These are phyloP conservation scores for Waltergamsia citrina DNA, from an alignment of 2,329 filamentous ascomycete genomes.

Conservation along the genomic window DNA sequence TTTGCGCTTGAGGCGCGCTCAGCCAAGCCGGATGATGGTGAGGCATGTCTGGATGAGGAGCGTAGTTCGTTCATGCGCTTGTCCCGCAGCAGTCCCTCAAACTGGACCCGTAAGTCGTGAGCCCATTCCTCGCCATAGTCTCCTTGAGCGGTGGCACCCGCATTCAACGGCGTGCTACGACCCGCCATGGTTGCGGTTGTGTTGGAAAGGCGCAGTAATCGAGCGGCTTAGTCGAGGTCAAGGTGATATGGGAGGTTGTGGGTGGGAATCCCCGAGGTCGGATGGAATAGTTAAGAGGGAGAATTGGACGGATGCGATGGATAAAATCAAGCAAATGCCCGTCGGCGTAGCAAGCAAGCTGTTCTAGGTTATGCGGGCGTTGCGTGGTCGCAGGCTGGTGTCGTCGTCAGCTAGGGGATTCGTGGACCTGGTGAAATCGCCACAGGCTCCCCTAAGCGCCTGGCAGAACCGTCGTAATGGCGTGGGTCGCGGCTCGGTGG, in stretches of 20 bases:
- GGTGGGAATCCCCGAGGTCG: too few species aligned
- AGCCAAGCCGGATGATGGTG: slow-evolving; percentile 46
- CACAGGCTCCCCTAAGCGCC: slow-evolving; percentile 6
- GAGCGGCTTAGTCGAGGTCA: too few species aligned
- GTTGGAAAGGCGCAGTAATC: too few species aligned
- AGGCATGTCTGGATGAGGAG: slow-evolving; percentile 42
- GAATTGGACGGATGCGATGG: too few species aligned
- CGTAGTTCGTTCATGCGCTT: slow-evolving; percentile 76
- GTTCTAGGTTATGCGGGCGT: too few species aligned
- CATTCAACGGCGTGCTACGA: slow-evolving; percentile 22
- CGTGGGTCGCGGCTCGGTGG: not conserved
- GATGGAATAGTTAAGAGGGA: too few species aligned
- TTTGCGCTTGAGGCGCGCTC: slow-evolving; percentile 42
- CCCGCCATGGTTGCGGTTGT: slow-evolving; percentile 23
- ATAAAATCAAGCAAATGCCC: too few species aligned
- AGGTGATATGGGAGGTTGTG: too few species aligned
- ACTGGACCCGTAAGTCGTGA: slow-evolving; percentile 69
- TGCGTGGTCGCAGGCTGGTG: slow-evolving; percentile 4
- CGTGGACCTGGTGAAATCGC: slow-evolving; percentile 10
- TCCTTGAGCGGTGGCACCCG: slow-evolving; percentile 16
- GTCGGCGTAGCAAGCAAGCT: too few species aligned
- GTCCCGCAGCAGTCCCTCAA: slow-evolving; percentile 78
- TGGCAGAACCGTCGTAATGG: not conserved
- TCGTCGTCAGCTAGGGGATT: slow-evolving; percentile 9
- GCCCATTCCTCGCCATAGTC: slow-evolving; percentile 66